These are phyloP conservation scores for Syzygium malaccense DNA, from an alignment of 441 rosid species.

Conservation along the genomic window DNA sequence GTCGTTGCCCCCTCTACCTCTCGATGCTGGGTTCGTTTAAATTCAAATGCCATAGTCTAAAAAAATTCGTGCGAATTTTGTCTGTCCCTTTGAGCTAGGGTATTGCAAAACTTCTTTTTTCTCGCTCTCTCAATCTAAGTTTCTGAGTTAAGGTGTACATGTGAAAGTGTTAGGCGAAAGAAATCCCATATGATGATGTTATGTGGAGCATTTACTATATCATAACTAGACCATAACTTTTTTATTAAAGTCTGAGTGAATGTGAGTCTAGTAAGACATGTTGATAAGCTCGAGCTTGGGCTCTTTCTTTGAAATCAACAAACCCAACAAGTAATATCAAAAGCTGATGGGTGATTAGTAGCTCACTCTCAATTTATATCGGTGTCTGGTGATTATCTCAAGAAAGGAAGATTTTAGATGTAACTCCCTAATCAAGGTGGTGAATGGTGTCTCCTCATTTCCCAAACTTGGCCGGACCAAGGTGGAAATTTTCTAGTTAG, in stretches of 20 bases:
- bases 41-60: neutral
- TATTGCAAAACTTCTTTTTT: neutral
- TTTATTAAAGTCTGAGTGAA: too few relatives aligned
- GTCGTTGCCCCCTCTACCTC: neutral
- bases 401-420: neutral
- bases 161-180: neutral
- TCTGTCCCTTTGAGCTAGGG: neutral
- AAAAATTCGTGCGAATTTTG: neutral
- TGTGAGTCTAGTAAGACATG: too few relatives aligned
- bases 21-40: neutral
- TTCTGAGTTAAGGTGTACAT: accelerated
- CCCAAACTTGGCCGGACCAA: neutral
- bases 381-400: accelerated
- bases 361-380: accelerated
- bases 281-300: accelerated
- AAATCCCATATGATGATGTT: neutral
- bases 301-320: too few relatives aligned
- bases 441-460: neutral
- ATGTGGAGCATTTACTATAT: neutral
- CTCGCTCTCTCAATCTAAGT: neutral
- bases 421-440: neutral
- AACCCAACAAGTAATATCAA: neutral
- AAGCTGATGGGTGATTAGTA: accelerated
- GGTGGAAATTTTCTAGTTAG: neutral
- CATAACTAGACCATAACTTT: accelerated